Percentiles rank a stretch among this genome's conserved stretches.
Conservation (phyloP, 1,139 yeast species). For the Candida sanyaensis region DNA sequence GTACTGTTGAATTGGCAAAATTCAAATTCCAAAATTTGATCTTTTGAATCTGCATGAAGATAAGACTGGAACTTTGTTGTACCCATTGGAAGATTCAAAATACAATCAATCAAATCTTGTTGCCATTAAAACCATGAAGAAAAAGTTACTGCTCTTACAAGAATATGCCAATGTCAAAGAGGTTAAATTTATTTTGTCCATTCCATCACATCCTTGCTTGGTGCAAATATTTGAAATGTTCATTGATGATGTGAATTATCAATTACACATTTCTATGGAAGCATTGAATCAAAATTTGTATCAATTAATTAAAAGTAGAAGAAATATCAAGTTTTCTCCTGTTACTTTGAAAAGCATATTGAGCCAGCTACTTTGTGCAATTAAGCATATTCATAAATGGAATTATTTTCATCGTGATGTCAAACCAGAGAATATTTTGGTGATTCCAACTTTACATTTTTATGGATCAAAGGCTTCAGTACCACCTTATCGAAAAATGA, state of each 20-base stretch:
- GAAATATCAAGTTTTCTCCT: conserved; percentile 51
- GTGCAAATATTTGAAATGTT: conserved; percentile 79
- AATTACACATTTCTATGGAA: conserved; percentile 86
- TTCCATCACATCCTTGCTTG: conserved; percentile 72
- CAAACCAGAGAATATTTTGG: conserved; percentile 74
- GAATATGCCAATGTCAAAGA: conserved; percentile 75
- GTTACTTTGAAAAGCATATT: conserved; percentile 65
- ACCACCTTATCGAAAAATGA: conserved; percentile 44
- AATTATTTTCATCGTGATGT: conserved; percentile 87
- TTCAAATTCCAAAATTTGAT: conserved; percentile 18
- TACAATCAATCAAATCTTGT: conserved; percentile 49
- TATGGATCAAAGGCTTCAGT: conserved; percentile 45
- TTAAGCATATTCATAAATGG: conserved; percentile 76
- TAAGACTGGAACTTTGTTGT: conserved; percentile 48
- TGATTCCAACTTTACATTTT: conserved; percentile 57
- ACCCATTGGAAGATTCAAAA: conserved; percentile 38
- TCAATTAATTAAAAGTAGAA: conserved; percentile 66
- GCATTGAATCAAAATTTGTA: conserved; percentile 79
- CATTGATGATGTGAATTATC: conserved; percentile 57
- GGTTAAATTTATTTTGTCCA: conserved; percentile 64
- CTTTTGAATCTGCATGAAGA: conserved; percentile 14
- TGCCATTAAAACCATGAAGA: conserved; percentile 83
- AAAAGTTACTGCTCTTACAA: conserved; percentile 45
- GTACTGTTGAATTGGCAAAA: conserved; percentile 68
- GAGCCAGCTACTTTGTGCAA: conserved; percentile 71